Evolutionary conservation across 1,139 yeast genomes (phyloP).

Genomic region (Citeromyces hawaiiensis): DNA sequence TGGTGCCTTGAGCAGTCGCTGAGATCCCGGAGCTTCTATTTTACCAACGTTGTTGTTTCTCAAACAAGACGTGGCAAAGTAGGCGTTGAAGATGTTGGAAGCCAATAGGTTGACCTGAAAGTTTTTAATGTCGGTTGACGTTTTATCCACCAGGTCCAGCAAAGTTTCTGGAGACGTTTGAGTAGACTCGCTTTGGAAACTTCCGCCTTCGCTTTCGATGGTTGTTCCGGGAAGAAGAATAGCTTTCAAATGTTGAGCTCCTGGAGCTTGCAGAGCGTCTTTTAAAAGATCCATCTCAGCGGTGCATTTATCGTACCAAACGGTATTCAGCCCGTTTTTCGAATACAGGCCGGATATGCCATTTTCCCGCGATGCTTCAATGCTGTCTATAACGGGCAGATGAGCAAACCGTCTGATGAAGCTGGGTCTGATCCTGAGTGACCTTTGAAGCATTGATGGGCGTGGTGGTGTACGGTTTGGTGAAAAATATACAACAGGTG

Average conservation of each 20-base stretch:
- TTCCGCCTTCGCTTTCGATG: neutral
- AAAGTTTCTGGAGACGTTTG: neutral
- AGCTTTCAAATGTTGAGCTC: conserved; percentile 1
- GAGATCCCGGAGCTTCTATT: conserved; percentile 7
- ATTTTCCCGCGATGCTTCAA: conserved; percentile 14
- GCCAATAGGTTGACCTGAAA: neutral
- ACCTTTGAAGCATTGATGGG: neutral
- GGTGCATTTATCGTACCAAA: conserved; percentile 48
- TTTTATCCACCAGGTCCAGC: neutral
- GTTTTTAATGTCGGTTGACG: conserved; percentile 1
- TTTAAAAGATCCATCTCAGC: conserved; percentile 28
- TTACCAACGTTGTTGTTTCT: conserved; percentile 6
- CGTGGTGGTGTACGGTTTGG: neutral
- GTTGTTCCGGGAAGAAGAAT: neutral
- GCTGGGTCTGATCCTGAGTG: neutral
- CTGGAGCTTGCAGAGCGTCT: conserved; percentile 1
- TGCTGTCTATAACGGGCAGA: conserved; percentile 6
- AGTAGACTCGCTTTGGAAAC: neutral
- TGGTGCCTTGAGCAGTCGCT: conserved; percentile 1
- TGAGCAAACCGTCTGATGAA: neutral
- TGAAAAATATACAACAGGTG: no score
- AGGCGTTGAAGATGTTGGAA: conserved; percentile 1
- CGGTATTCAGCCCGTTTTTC: conserved; percentile 32
- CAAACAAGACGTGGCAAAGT: conserved; percentile 2
- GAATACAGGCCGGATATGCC: conserved; percentile 46